Evolutionary conservation across 2,329 filamentous ascomycete species (phyloP), one percentile per base, ranked within the genome.

Genomic region (Dendrostoma leiphaemia): DNA sequence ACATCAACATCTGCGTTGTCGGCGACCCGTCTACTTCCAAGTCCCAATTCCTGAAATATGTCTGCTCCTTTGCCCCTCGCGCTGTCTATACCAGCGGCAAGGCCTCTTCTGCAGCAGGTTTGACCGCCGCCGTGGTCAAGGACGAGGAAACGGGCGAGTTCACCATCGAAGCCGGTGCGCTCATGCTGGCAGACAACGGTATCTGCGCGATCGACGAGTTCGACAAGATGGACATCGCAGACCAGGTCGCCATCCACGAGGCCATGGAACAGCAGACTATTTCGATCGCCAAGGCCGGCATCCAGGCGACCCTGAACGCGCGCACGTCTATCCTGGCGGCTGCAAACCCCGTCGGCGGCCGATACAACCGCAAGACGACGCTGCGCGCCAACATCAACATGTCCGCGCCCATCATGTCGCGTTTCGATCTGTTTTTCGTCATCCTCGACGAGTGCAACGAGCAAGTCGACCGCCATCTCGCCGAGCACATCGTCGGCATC

Each of bases 181-280:
- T 99, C 54, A 97, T 99, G 94, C 78, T 99, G 58, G 94, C 94
- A 21, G 88, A 97, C 66, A 97, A 96, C 62, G 94, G 94, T 51
- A 95, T 97, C 64, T 99, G 94, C 71, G 92, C 91, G 56, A 99
- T 99, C 68, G 94, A 99, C 68, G 94, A 99, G 69, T 99, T 99
- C 64, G 94, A 99, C 83, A 99, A 99, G 77, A 99, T 99, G 94
- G 94, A 99, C 65, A 89, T 99, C 59, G 85, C 78, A 49, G 94
- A 99, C 69, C 94, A 99, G 74, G 94, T 99, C 52, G 94, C 94
- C 61, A 99, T 99, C 66, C 94, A 99, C 81, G 94, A 99, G 84
- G 94, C 94, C 56, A 99, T 99, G 94, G 94, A 99, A 82, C 94
- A 99, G 77, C 94, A 99, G 74, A 99, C 94, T 5, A 99, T 99